A percentile compares a stretch with the other conserved stretches of the same genome.
Conservation (phyloP, 352 stramenopile genomes). For the Phytophthora cryptogea region DNA sequence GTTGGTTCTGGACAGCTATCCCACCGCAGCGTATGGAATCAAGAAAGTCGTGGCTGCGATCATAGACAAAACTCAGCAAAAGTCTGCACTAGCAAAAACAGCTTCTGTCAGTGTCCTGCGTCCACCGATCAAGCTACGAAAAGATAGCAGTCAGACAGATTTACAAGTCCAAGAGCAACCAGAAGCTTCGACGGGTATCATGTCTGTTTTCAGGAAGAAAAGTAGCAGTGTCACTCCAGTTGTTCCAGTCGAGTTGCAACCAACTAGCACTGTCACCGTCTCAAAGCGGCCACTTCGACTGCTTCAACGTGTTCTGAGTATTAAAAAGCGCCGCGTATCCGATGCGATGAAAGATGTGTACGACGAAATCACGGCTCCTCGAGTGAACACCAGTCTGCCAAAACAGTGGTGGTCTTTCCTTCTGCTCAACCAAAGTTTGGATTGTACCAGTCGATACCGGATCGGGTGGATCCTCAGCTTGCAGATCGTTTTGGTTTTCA, state of each 20-base stretch:
- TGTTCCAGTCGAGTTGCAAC: not conserved
- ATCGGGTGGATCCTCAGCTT: slow-evolving; percentile 24
- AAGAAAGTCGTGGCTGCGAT: slow-evolving; percentile 42
- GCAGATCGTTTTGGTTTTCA: slow-evolving; percentile 41
- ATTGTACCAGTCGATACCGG: slow-evolving; percentile 11
- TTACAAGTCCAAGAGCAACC: not conserved
- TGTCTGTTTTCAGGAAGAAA: not conserved
- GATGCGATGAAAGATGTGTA: slow-evolving; percentile 23
- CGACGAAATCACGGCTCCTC: slow-evolving; percentile 14
- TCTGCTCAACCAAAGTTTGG: slow-evolving; percentile 22
- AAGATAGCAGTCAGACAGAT: not conserved
- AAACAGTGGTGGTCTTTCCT: slow-evolving; percentile 16
- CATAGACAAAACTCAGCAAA: slow-evolving; percentile 37
- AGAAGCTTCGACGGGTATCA: not conserved
- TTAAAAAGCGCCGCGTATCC: slow-evolving; percentile 9
- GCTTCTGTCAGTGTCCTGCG: not conserved
- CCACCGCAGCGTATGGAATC: slow-evolving; percentile 22
- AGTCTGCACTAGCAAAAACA: slow-evolving; percentile 32
- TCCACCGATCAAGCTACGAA: slow-evolving; percentile 5
- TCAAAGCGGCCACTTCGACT: slow-evolving; percentile 15
- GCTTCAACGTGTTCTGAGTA: slow-evolving; percentile 30
- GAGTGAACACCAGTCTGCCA: not conserved
- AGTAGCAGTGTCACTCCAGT: not conserved
- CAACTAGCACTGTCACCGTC: not conserved
- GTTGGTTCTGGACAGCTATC: slow-evolving; percentile 50